phyloP scores from a whole-genome alignment of 1,139 yeast species.

The Pichia sp. region DNA sequence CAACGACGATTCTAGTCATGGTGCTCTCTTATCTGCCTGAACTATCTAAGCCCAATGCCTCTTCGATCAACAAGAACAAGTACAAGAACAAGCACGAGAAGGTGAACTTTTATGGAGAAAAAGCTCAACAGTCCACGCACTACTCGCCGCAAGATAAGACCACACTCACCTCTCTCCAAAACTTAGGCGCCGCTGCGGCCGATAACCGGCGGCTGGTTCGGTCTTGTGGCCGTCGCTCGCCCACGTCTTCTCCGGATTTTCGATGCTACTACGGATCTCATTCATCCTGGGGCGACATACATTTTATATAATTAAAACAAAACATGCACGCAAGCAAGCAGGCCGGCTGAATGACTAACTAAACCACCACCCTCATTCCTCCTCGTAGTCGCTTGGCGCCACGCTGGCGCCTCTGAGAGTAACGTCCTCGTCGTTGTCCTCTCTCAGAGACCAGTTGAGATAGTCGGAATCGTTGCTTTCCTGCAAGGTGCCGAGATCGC shows the following conservation, averaged over 20 bases:
- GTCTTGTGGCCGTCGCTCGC: not conserved
- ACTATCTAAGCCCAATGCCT: not conserved
- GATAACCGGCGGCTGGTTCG: not conserved
- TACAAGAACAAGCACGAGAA: no score
- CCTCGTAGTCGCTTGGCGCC: constrained; percentile 32
- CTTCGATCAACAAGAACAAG: not conserved
- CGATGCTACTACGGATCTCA: not conserved
- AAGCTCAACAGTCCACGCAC: no score
- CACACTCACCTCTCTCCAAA: no score
- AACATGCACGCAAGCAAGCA: not conserved
- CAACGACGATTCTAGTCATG: constrained; percentile 21
- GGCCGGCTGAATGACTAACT: not conserved
- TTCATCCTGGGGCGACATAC: not conserved
- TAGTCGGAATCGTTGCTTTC: constrained; percentile 79
- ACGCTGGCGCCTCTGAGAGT: constrained; percentile 39
- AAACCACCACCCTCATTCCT: not conserved
- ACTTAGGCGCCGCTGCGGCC: not conserved
- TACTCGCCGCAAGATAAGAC: no score
- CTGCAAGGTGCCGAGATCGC: constrained; percentile 93
- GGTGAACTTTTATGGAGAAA: no score
- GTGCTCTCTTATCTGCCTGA: not conserved
- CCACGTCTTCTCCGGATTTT: not conserved
- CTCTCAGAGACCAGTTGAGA: constrained; percentile 69
- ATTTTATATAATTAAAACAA: not conserved
- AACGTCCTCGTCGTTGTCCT: constrained; percentile 35